Conservation (phyloP, 176 grass and related monocot species). For the Stipa capillata region DNA sequence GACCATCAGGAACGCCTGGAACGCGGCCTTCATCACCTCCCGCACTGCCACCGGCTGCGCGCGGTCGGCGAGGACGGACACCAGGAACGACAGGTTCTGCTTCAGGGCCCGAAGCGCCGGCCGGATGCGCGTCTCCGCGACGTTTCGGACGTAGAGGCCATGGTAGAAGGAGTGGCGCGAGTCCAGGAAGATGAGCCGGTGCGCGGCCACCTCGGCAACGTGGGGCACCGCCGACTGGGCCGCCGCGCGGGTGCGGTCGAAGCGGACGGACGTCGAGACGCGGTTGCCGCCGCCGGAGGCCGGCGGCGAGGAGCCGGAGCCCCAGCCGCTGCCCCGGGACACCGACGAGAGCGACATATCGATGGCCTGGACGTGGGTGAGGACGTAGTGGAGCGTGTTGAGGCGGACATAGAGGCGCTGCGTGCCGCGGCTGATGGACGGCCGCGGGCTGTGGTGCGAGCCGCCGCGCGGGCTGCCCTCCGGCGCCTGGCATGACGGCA, state of each 20-base stretch:
- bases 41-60: slow-evolving; percentile 53
- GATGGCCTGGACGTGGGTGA: slow-evolving; percentile 45
- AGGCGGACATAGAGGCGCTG: slow-evolving; percentile 85
- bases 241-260: slow-evolving; percentile 38
- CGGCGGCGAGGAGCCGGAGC: neutral
- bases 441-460: slow-evolving; percentile 41
- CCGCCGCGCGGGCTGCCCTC: slow-evolving; percentile 5
- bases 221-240: slow-evolving; percentile 47
- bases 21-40: slow-evolving; percentile 61
- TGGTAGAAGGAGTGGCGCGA: slow-evolving; percentile 52
- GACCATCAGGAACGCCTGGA: slow-evolving; percentile 72
- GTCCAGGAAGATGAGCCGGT: slow-evolving; percentile 73
- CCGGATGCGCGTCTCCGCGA: slow-evolving; percentile 45
- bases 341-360: slow-evolving; percentile 45
- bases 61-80: slow-evolving; percentile 45
- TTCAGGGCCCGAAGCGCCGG: slow-evolving; percentile 52
- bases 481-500: slow-evolving; percentile 58
- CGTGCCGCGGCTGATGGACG: slow-evolving; percentile 87
- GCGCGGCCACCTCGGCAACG: slow-evolving; percentile 66
- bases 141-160: slow-evolving; percentile 35
- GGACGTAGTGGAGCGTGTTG: slow-evolving; percentile 86
- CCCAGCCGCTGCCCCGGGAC: neutral
- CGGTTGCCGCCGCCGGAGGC: neutral
- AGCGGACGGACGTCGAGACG: slow-evolving; percentile 12
- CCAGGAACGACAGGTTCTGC: slow-evolving; percentile 72